Evolutionary conservation across 2,329 filamentous ascomycete species (phyloP), one percentile per base, ranked within the genome.

Genomic region (Diaporthe nobilis): DNA sequence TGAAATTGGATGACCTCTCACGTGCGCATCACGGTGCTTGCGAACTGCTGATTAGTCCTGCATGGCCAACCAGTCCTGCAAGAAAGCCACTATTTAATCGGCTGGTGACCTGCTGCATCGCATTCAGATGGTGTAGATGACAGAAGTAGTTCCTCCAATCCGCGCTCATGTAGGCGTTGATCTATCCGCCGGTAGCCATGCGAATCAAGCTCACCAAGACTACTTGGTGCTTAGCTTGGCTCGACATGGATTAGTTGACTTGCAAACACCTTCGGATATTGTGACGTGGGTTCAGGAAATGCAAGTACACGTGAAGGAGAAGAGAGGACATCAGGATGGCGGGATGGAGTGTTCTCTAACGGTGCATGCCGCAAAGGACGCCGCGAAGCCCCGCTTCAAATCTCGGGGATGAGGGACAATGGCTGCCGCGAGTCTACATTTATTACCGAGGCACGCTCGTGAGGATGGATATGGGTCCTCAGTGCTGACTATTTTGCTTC

Each of bases 131-230:
- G 37, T 72, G 44, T 60, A 9, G n/a, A 25, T 34, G 44, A 42
- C 39, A 34, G 6, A 47, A 2, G 31, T 22, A 25, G 51, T 65
- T 47, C 39, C 60, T 42, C 58, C 58, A 73, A 73, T 72, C 44
- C 44, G 42, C 17, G 4, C 0, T 28, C 57, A 22, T 6, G 10
- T 12, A 44, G 22, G 57, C 22, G 8, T 39, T 39, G 20, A 22
- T 51, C 49, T 31, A 17, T 39, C 34, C 31, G 57, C 44, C 71
- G 51, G 44, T 22, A 51, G 6, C 1, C 5, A 17, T 5, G 51
- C 44, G 17, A 49, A n/a, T 72, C 42, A 37, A 72, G 47, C 58
- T 63, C 71, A 63, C 44, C n/a, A 53, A 65, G 58, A 63, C 9
- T 31, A 51, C 42, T 13, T 28, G 39, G 55, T 39, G 12, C 39